Evolutionary conservation across 2,329 filamentous ascomycete species (phyloP).

Genomic region (Alternaria viburni): DNA sequence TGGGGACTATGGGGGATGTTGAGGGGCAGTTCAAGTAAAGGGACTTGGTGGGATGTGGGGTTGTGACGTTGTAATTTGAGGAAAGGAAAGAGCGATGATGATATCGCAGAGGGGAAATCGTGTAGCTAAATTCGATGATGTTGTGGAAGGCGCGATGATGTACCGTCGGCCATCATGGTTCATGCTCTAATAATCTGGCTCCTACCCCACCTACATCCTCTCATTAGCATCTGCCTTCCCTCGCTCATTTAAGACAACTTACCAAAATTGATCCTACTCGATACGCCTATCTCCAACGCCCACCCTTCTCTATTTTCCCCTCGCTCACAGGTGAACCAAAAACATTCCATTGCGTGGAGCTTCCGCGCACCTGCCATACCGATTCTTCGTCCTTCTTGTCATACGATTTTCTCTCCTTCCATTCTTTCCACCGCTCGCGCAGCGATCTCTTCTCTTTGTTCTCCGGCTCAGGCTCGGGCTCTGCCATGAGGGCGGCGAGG

Average conservation of each 20-base stretch:
- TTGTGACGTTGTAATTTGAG: neutral
- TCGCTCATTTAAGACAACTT: too few relatives aligned
- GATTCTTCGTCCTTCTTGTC: neutral
- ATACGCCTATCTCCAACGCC: neutral
- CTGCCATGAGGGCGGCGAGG: neutral
- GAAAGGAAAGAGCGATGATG: neutral
- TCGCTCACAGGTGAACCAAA: neutral
- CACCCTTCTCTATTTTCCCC: neutral
- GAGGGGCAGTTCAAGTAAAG: neutral
- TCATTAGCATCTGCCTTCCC: neutral
- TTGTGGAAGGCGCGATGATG: neutral
- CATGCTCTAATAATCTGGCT: neutral
- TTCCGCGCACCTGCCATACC: neutral
- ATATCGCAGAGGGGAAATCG: neutral
- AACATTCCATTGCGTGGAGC: neutral
- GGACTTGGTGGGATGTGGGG: neutral
- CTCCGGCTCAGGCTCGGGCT: neutral
- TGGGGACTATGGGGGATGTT: neutral
- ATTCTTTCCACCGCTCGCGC: neutral
- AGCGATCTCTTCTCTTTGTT: neutral
- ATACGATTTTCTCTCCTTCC: neutral
- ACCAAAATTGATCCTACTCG: neutral
- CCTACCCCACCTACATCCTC: neutral
- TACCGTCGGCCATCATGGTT: conserved; percentile 5
- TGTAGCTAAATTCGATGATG: neutral